Base-by-base conservation (phyloP, 2,329 filamentous ascomycete genomes). In the Trichoderma sp. region DNA sequence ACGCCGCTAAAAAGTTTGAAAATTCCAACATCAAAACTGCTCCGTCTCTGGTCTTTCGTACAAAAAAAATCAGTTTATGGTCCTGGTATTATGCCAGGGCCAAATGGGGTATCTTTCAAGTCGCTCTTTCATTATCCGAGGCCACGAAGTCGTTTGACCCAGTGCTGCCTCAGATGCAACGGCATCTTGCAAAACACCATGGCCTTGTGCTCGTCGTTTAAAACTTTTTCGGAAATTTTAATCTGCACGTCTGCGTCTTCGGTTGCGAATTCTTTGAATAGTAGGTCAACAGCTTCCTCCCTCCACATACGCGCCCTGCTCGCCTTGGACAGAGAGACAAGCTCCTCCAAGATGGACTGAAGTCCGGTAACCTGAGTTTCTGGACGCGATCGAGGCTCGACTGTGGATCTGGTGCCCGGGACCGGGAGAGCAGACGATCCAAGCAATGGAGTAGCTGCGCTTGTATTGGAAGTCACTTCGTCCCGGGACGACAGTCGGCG, bases 121-220 rank as follows among this genome's bases (percentile, higher is more conserved):
- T 53, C 30, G n/a, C 64, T 47, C 70, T 39, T 57, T 34, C 11
- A 47, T 58, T 74, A 34, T 84, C 82, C 63, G 83, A 26, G 79
- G 74, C 88, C 87, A 30, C 86, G 79, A 70, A 88, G 79, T 70
- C 85, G 80, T 75, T 83, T 85, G 2, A 90, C 85, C 88, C 88
- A 90, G 75, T 89, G 87, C 73, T 84, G 82, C 62, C 87, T 82
- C 73, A 90, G 78, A 12, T 79, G 77, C 3, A 82, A 79, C 0
- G 87, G 85, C 86, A 89, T 89, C 80, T 89, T 89, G 81, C 87
- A 88, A 74, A 89, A 90, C 56, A 89, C 84, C 83, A 89, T 86
- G 34, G 88, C 88, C 77, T 88, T 89, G 76, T 86, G 86, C 74
- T 89, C 86, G 74, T 89, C 86, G n/a, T 86, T 84, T 30, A 90